These are phyloP conservation scores for Trichoderma endophyticum DNA, from an alignment of 2,329 filamentous ascomycete species.

Conservation along the genomic window DNA sequence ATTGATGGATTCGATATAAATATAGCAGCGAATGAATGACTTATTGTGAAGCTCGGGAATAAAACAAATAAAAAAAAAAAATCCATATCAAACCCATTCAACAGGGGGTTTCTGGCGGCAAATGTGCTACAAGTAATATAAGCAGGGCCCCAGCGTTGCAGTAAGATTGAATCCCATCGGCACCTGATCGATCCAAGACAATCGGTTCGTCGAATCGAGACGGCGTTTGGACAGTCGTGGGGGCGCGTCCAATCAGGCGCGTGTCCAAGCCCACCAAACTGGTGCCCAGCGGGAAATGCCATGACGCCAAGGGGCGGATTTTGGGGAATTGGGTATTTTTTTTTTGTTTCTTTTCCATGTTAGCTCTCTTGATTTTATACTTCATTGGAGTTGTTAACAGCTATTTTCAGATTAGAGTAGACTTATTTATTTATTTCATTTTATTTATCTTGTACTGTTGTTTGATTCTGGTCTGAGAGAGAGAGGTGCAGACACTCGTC, in stretches of 20 bases:
- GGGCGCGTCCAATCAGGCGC: constrained; percentile 25
- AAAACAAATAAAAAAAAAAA: neutral
- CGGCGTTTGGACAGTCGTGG: constrained; percentile 10
- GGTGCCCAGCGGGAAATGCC: neutral
- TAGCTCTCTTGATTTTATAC: neutral
- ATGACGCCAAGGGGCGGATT: neutral
- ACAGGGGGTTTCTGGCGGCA: neutral
- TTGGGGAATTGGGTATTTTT: neutral
- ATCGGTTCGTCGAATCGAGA: neutral
- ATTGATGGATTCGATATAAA: neutral
- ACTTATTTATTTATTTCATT: neutral
- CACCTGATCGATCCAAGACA: constrained; percentile 3
- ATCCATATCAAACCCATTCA: neutral
- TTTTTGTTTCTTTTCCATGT: neutral
- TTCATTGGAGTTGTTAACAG: neutral
- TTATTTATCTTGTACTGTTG: neutral
- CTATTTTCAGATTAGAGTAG: neutral
- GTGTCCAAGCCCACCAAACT: neutral
- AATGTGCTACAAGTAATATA: neutral
- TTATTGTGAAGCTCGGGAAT: neutral
- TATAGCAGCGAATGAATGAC: neutral
- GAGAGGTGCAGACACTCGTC: neutral
- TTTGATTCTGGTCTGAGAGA: neutral
- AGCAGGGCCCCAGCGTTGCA: neutral
- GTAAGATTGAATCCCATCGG: neutral